Evolutionary conservation across 108 stramenopile species (phyloP).

Genomic region (Epipyxis sp.): DNA sequence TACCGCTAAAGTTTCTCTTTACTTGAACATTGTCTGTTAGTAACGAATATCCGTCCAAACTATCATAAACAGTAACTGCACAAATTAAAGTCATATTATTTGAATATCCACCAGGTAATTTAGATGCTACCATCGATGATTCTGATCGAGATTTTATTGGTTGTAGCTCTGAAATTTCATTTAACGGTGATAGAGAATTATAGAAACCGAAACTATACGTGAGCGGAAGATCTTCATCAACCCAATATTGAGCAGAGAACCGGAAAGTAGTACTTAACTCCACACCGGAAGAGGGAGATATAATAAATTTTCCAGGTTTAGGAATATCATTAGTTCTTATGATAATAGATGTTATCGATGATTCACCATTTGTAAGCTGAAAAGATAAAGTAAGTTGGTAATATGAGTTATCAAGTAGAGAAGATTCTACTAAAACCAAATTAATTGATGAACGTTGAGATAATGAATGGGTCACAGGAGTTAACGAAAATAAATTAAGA

Average conservation of each 20-base stretch:
- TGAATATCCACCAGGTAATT: conserved; percentile 2
- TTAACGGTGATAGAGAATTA: conserved; percentile 2
- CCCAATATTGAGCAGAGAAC: conserved; percentile 17
- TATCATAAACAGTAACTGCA: not conserved
- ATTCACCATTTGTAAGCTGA: too few relatives aligned
- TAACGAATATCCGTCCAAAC: not conserved
- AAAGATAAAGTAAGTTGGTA: too few relatives aligned
- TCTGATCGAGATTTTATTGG: conserved; percentile 17
- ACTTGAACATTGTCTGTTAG: conserved; percentile 18
- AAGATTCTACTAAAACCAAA: too few relatives aligned
- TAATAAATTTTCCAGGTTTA: conserved; percentile 8
- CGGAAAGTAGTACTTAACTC: conserved; percentile 4
- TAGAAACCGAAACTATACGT: conserved; percentile 1
- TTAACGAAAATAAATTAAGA: too few relatives aligned
- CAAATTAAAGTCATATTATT: not conserved
- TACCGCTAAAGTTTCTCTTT: not conserved
- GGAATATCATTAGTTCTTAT: conserved; percentile 19
- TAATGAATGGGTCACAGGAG: too few relatives aligned
- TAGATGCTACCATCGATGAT: not conserved
- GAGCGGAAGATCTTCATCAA: conserved; percentile 21
- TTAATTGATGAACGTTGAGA: too few relatives aligned
- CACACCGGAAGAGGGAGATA: not conserved
- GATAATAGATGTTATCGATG: conserved; percentile 1
- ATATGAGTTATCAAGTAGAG: too few relatives aligned
- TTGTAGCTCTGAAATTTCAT: too few relatives aligned